Percentiles rank a stretch among this genome's conserved stretches.
Evolutionary conservation across 495 filamentous ascomycete genomes (phyloP).

Genomic region (Podospora bellae-mahoneyi): DNA sequence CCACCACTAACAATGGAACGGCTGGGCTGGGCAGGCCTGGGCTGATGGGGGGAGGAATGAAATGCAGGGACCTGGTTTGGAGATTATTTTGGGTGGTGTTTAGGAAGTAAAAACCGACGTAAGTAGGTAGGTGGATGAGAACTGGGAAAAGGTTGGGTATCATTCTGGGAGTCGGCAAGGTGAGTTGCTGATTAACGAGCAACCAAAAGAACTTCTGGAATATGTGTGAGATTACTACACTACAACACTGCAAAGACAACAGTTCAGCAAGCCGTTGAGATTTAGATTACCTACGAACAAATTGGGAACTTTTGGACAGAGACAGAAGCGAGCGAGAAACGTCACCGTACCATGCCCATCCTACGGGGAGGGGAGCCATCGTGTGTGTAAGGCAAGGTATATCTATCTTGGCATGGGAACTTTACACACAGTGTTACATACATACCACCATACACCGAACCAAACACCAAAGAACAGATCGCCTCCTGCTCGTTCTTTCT

Average conservation of each 20-base stretch:
- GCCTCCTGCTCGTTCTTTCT: background rate
- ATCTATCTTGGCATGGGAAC: background rate
- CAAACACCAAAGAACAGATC: background rate
- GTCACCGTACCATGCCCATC: background rate
- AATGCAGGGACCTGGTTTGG: background rate
- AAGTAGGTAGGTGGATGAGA: background rate
- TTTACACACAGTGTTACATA: too few species aligned
- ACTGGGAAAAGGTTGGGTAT: background rate
- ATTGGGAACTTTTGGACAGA: background rate
- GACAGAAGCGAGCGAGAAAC: background rate
- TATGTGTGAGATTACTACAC: background rate
- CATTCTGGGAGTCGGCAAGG: background rate
- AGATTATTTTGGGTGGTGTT: background rate
- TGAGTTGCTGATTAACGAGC: background rate
- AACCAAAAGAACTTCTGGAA: background rate
- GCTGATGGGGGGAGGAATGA: background rate
- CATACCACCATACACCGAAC: too few species aligned
- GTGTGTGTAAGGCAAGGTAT: too few species aligned
- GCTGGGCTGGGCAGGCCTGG: background rate
- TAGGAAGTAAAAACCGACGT: background rate
- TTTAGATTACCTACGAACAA: background rate
- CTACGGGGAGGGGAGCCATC: background rate
- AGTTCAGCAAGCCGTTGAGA: background rate
- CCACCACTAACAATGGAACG: background rate
- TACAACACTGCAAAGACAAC: background rate